A percentile compares a stretch with the other conserved stretches of the same genome.
Conservation (phyloP, 148 eudicot genomes). For the Persicaria tinctoria region DNA sequence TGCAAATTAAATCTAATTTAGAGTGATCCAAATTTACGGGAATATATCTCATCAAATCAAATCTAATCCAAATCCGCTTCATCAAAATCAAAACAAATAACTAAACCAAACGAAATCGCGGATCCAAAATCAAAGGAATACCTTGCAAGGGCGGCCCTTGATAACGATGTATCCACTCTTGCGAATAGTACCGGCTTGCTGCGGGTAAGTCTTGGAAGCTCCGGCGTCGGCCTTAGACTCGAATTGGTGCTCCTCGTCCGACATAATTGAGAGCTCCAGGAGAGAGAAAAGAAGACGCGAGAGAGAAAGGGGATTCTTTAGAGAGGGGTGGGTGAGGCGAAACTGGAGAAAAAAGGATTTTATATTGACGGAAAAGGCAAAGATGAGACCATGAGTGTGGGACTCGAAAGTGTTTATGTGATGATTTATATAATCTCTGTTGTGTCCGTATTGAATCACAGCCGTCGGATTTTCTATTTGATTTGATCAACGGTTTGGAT, state of each 20-base stretch:
- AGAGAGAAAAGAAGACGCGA: background rate
- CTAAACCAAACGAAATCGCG: background rate
- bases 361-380: background rate
- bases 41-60: too few species aligned
- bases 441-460: background rate
- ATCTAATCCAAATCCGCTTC: background rate
- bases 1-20: background rate
- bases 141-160: slow-evolving; percentile 53
- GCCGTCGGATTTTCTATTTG: background rate
- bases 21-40: background rate
- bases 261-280: slow-evolving; percentile 22
- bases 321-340: background rate
- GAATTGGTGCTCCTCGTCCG: slow-evolving; percentile 58
- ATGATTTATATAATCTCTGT: background rate
- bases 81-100: background rate
- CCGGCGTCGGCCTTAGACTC: slow-evolving; percentile 53
- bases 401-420: background rate
- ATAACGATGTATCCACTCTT: slow-evolving; percentile 39
- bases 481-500: too few species aligned
- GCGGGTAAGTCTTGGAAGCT: slow-evolving; percentile 51
- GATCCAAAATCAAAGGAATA: background rate
- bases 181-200: slow-evolving; percentile 50
- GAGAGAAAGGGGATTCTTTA: background rate
- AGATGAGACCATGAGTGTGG: background rate
- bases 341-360: background rate